Evolutionary conservation across 306 rosid genomes (phyloP), one percentile per base, ranked within the genome.

Genomic region (Carpinus fangiana): DNA sequence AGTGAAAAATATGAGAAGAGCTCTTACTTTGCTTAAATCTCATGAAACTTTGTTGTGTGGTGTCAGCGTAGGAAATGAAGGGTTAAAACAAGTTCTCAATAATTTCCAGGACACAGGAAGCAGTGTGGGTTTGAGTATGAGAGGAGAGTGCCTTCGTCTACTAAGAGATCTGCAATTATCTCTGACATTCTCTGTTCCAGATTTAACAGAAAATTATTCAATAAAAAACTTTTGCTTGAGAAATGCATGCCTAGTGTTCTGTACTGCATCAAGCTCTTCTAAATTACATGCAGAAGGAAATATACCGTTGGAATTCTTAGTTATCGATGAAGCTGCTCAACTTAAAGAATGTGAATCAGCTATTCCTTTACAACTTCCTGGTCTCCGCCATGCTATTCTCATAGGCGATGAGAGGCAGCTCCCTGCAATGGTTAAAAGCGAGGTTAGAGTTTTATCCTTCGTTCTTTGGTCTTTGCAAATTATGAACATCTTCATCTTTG

Each of bases 271-370:
- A 16, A 31, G 87, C 80, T 84, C 92, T 48, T 38, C 76, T n/a
- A 88, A 78, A 61, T 34, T 90, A 80, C 76, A 64, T 73, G 3
- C 28, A 2, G 1, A 48, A 62, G 69, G 12, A n/a, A 75, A 9
- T 78, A 13, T 23, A 17, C 86, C 84, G 1, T 14, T 85, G 0
- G 77, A 78, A 31, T 76, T 73, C 54, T 54, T 83, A 62, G 84
- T 90, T 8, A 78, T 90, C 34, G 95, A 90, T 68, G 92, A 90
- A 79, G 90, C 90, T 14, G 90, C 89, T 0, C 89, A 86, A 50
- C 83, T 90, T 3, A 90, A 83, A 60, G 94, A 86, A 75, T 88
- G 94, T 59, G 94, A 90, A 67, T 86, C 89, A 12, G 23, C 79
- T 34, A 86, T 88, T 72, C 90, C 94, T 13, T 72, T 86, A 31